phyloP scores from a whole-genome alignment of 352 stramenopile species.

The Phytophthora idaei region DNA sequence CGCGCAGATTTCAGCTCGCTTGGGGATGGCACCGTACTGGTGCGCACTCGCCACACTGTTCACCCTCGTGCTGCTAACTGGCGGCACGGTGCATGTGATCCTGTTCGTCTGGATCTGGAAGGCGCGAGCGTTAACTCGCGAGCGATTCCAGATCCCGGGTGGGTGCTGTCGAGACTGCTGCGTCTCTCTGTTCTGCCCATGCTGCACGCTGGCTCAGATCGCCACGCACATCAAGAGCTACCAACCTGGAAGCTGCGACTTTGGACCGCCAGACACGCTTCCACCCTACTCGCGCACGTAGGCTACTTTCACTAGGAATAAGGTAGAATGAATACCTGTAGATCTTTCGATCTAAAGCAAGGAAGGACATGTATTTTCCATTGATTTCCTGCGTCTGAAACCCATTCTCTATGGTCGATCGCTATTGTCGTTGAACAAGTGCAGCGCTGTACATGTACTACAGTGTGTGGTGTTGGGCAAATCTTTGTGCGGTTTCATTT shows the following conservation, averaged over 20 bases:
- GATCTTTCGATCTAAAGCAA: not conserved
- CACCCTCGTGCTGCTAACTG: slow-evolving; percentile 23
- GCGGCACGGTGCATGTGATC: slow-evolving; percentile 35
- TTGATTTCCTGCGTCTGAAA: not conserved
- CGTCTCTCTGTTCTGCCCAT: slow-evolving; percentile 38
- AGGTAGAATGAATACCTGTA: not conserved
- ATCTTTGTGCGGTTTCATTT: slow-evolving; percentile 20
- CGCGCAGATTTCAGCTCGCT: slow-evolving; percentile 42
- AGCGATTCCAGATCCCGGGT: slow-evolving; percentile 37
- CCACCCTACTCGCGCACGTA: slow-evolving; percentile 26
- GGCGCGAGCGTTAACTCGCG: slow-evolving; percentile 21
- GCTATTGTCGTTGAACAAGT: no score
- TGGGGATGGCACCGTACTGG: slow-evolving; percentile 39
- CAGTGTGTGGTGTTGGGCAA: slow-evolving; percentile 4
- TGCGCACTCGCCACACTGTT: slow-evolving; percentile 35
- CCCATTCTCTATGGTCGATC: not conserved
- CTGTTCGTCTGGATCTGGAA: slow-evolving; percentile 42
- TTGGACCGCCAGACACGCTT: slow-evolving; percentile 41
- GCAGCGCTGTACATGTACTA: no score
- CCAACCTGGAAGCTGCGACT: slow-evolving; percentile 47
- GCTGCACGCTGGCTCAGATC: slow-evolving; percentile 57
- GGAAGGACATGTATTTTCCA: not conserved
- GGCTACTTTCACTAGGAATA: not conserved
- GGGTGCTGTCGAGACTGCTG: slow-evolving; percentile 33
- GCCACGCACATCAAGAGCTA: slow-evolving; percentile 68